phyloP scores from a whole-genome alignment of 2,329 filamentous ascomycete species.

The Aspergillus sp. region DNA sequence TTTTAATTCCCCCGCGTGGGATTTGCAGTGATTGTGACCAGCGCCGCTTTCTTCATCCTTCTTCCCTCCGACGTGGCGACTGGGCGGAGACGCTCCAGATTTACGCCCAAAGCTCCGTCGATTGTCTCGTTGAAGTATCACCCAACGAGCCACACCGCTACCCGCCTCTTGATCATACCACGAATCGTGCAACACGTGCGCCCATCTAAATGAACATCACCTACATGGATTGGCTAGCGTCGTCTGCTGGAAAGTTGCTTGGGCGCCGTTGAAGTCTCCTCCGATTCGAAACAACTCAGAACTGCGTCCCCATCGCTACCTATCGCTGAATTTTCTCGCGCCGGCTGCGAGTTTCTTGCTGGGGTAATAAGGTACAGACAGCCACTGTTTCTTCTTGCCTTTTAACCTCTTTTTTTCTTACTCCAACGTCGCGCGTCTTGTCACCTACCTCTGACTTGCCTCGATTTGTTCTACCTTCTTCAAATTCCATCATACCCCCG shows the following conservation, averaged over 20 bases:
- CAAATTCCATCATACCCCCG: neutral
- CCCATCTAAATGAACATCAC: constrained; percentile 6
- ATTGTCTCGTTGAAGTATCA: constrained; percentile 1
- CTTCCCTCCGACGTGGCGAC: neutral
- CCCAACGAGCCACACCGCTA: constrained; percentile 16
- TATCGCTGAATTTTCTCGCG: neutral
- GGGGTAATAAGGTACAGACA: neutral
- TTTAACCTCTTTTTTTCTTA: neutral
- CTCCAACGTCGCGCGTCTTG: neutral
- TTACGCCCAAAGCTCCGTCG: constrained; percentile 9
- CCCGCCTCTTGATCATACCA: constrained; percentile 16
- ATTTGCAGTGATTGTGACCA: no score
- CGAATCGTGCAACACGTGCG: constrained; percentile 13
- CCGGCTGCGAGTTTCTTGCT: neutral
- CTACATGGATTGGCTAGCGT: constrained; percentile 16
- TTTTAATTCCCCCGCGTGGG: neutral
- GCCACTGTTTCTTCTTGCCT: neutral
- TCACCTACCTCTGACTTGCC: neutral
- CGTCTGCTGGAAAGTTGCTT: constrained; percentile 10
- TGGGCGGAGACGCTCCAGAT: neutral
- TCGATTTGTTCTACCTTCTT: neutral
- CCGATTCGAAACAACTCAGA: constrained; percentile 1
- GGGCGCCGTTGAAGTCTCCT: constrained; percentile 11
- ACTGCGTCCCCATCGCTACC: neutral
- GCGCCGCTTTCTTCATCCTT: neutral